A percentile compares a stretch with the other conserved stretches of the same genome.
phyloP scores from a whole-genome alignment of 257 asterid genomes.

The Solanum raphanifolium region DNA sequence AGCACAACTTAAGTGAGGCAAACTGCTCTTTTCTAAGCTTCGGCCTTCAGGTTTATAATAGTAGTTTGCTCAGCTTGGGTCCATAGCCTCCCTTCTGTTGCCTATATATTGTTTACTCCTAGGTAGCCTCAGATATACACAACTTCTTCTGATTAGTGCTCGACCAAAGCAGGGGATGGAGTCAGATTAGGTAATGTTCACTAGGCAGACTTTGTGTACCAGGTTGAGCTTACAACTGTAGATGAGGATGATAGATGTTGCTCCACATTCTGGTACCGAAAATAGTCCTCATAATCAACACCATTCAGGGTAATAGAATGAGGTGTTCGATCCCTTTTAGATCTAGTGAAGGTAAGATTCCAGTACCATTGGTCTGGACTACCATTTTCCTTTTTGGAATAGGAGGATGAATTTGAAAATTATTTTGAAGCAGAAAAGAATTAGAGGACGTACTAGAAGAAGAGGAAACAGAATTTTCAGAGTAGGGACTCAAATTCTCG shows the following conservation, averaged over 20 bases:
- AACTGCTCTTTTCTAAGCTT: no score
- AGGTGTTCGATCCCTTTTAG: background rate
- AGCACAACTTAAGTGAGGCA: no score
- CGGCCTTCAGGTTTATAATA: no score
- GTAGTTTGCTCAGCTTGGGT: no score
- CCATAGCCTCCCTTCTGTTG: no score
- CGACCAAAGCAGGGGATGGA: background rate
- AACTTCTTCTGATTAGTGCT: background rate
- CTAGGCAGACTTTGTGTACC: background rate
- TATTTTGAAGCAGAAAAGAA: no score
- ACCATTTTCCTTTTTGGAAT: background rate
- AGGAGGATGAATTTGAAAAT: no score
- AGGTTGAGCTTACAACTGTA: background rate
- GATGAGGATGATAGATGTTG: background rate
- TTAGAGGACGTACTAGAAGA: no score
- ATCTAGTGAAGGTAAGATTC: background rate
- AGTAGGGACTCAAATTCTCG: background rate
- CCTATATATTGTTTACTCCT: no score
- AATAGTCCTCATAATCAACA: background rate
- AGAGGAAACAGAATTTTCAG: background rate
- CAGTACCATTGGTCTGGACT: background rate
- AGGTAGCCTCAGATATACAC: no score
- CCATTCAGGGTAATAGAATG: background rate
- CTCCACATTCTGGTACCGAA: background rate
- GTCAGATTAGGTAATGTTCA: background rate